Evolutionary conservation across 495 filamentous ascomycete genomes (phyloP).

Genomic region (Trichoderma asperelloides): DNA sequence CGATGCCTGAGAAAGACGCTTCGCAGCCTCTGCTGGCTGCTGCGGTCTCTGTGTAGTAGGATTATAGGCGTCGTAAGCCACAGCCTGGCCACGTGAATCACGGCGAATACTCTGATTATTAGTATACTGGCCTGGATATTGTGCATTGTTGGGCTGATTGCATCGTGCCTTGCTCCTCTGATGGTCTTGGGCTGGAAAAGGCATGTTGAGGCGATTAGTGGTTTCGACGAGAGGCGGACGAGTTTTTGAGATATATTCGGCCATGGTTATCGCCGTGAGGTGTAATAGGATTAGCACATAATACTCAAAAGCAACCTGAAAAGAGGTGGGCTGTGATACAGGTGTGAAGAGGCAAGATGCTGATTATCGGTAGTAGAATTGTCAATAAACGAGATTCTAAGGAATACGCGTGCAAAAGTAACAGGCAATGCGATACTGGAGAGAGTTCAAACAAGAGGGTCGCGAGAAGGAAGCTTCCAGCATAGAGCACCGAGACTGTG

Average conservation of each 20-base stretch:
- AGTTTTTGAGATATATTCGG: not conserved
- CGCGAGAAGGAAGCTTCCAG: not conserved
- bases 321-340: not conserved
- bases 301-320: not conserved
- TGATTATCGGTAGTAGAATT: not conserved
- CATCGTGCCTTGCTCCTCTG: not conserved
- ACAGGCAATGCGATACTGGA: not conserved
- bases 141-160: not conserved
- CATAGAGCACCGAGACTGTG: not conserved
- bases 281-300: conserved; percentile 9
- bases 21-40: conserved; percentile 30
- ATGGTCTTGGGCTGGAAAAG: not conserved
- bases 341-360: not conserved
- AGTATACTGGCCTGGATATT: not conserved
- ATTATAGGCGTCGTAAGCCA: conserved; percentile 14
- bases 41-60: not conserved
- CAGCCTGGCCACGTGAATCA: conserved; percentile 14
- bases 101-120: conserved; percentile 12
- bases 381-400: not conserved
- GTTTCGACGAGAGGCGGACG: conserved; percentile 9
- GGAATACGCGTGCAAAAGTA: not conserved
- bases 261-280: conserved; percentile 5
- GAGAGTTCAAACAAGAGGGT: not conserved
- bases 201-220: conserved; percentile 3
- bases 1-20: conserved; percentile 66